Evolutionary conservation across 2,329 filamentous ascomycete genomes (phyloP), one percentile per base, ranked within the genome.

Genomic region (Alternaria sp.): DNA sequence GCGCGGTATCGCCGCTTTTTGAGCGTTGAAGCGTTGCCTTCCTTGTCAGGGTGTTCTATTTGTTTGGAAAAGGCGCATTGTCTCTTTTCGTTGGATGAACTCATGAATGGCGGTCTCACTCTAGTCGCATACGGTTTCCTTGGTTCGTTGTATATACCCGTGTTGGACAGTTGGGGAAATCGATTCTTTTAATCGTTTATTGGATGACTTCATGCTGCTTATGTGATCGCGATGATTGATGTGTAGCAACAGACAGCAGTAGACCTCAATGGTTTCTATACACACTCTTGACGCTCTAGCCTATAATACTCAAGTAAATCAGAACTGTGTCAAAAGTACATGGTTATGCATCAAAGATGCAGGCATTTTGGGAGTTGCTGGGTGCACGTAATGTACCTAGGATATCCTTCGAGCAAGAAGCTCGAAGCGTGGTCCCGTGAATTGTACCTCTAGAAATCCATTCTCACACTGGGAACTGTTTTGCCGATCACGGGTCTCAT

Each of bases 21-120:
- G 30, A 15, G 59, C 56, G 60, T 62, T 62, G n/a, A 45, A 59
- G 60, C 56, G 60, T 61, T 40, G 30, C 7, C 28, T 43, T n/a
- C 23, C 43, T 51, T 13, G 30, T 3, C 32, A 36, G 21, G 49
- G 49, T 7, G 49, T 52, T 36, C 3, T 21, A 40, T 40, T 52
- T 52, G 28, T 40, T 51, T 40, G 36, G 49, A 21, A 52, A 19
- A 36, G 19, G 49, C 49, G 30, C 19, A 36, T 40, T 40, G 49
- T 52, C 21, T 45, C 19, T 45, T 12, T 45, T 21, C 17, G 2
- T 44, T 45, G 49, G 28, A 52, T 36, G 49, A 52, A 52, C 49
- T 23, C 21, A 32, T 52, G 49, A 52, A 52, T 19, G 49, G 49
- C 49, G 49, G 49, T 52, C 49, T 52, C 15, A 40, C 19, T 40